Evolutionary conservation across 2,329 filamentous ascomycete species (phyloP).

Genomic region (Colletotrichum coccodes): DNA sequence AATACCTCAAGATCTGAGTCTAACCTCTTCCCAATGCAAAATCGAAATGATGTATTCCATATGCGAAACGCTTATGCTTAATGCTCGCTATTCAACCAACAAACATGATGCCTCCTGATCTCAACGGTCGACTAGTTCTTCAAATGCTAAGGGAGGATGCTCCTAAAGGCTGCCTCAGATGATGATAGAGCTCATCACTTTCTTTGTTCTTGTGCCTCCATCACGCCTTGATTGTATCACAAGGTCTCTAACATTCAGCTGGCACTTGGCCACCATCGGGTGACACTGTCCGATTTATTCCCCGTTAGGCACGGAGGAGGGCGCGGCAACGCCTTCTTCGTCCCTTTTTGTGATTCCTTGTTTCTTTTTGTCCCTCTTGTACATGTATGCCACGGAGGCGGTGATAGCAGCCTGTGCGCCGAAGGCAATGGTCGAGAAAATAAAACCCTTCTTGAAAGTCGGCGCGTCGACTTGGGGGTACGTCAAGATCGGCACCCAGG

Average conservation of each 20-base stretch:
- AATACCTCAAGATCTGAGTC: too few relatives aligned
- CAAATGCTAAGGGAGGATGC: too few relatives aligned
- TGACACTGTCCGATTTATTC: neutral
- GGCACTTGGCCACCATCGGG: neutral
- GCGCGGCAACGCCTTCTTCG: slow-evolving; percentile 2
- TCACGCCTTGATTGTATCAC: too few relatives aligned
- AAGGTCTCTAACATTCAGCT: neutral
- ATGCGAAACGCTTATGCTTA: too few relatives aligned
- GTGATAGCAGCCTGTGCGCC: slow-evolving; percentile 18
- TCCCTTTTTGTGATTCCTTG: neutral
- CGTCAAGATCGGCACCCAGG: slow-evolving; percentile 64
- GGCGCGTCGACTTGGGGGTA: slow-evolving; percentile 59
- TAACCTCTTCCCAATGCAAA: too few relatives aligned
- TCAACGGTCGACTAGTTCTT: too few relatives aligned
- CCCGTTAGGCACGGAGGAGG: neutral
- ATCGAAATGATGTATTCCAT: too few relatives aligned
- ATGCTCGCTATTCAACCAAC: too few relatives aligned
- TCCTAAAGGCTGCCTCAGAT: too few relatives aligned
- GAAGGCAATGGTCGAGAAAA: slow-evolving; percentile 39
- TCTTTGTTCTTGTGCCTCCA: too few relatives aligned
- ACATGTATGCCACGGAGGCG: slow-evolving; percentile 9
- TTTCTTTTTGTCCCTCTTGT: slow-evolving; percentile 17
- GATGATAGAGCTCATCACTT: too few relatives aligned
- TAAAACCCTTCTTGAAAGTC: slow-evolving; percentile 53
- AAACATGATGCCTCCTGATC: too few relatives aligned